Percentiles rank a stretch among this genome's conserved stretches.
Evolutionary conservation across 116 monocot genomes (phyloP).

Genomic region (Phalaenopsis hybrid): DNA sequence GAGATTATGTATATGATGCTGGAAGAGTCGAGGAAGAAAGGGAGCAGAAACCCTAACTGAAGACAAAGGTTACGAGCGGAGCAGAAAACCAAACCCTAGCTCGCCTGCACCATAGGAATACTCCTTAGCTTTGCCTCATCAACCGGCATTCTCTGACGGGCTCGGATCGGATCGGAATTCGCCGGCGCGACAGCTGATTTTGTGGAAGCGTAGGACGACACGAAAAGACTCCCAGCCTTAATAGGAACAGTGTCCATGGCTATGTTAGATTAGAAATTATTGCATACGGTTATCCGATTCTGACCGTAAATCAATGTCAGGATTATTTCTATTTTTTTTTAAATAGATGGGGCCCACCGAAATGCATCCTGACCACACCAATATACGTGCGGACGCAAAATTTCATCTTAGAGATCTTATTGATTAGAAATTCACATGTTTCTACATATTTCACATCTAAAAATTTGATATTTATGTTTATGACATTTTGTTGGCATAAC

Average conservation of each 20-base stretch:
- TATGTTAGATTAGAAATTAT: no score
- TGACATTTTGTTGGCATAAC: no score
- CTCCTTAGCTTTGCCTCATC: background rate
- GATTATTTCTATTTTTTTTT: no score
- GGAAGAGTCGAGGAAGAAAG: background rate
- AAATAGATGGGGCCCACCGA: no score
- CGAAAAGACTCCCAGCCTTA: background rate
- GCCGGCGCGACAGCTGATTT: constrained; percentile 3
- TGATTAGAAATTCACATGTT: no score
- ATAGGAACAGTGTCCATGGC: background rate
- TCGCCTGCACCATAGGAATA: background rate
- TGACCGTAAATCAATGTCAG: no score
- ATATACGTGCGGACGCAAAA: no score
- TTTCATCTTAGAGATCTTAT: no score
- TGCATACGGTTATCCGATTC: no score
- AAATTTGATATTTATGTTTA: no score
- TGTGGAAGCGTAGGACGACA: background rate
- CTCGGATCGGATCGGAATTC: background rate
- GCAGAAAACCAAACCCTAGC: background rate
- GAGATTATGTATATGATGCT: background rate
- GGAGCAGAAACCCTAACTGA: constrained; percentile 3
- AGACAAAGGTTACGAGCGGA: background rate
- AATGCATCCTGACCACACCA: no score
- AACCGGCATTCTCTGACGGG: background rate
- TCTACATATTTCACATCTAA: no score